Conservation (phyloP, 768 basidiomycete species). For the Crepidotus variabilis region DNA sequence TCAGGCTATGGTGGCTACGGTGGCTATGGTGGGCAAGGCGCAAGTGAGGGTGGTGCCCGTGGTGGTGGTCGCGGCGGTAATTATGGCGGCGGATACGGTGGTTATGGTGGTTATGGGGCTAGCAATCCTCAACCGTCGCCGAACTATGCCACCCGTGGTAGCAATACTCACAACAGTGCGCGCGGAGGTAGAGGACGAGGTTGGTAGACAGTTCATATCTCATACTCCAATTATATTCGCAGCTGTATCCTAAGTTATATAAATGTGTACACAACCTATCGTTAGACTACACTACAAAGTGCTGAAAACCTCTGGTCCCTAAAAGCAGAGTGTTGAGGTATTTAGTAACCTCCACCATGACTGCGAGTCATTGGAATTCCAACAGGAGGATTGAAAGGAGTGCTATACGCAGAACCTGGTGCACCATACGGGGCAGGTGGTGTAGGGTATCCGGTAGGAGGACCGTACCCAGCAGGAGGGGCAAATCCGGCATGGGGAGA, state of each 20-base stretch:
- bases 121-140: constrained; percentile 29
- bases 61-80: constrained; percentile 18
- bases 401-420: constrained; percentile 9
- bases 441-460: constrained; percentile 1
- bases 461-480: neutral
- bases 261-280: neutral
- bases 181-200: constrained; percentile 49
- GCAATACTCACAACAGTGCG: constrained; percentile 23
- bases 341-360: constrained; percentile 16
- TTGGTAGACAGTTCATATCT: constrained; percentile 23
- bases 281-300: neutral
- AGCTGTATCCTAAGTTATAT: too few species aligned
- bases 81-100: constrained; percentile 25
- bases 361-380: constrained; percentile 17
- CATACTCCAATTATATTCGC: too few species aligned
- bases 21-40: neutral
- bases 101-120: constrained; percentile 28
- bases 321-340: neutral
- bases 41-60: neutral
- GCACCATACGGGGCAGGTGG: neutral
- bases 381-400: constrained; percentile 5
- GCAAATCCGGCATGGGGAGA: constrained; percentile 2
- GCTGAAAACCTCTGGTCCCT: neutral
- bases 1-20: constrained; percentile 3
- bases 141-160: constrained; percentile 23